Conservation (phyloP, 2,329 filamentous ascomycete genomes). For the Pseudopithomyces maydicus region DNA sequence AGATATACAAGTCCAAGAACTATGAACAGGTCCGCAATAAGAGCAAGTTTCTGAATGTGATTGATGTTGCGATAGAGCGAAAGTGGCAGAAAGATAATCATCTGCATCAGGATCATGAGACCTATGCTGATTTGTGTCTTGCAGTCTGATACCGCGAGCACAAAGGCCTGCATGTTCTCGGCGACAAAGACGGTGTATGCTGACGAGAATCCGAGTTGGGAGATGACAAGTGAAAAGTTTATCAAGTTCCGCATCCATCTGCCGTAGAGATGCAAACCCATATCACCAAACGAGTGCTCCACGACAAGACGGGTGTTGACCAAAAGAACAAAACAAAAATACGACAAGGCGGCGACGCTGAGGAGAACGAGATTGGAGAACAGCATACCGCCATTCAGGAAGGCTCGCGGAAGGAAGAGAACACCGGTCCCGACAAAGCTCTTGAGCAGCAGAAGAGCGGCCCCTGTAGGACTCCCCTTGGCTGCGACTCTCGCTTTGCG, state of each 20-base stretch:
- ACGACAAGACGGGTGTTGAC: conserved; percentile 84
- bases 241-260: conserved; percentile 88
- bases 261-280: conserved; percentile 90
- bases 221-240: conserved; percentile 88
- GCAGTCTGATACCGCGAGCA: conserved; percentile 88
- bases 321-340: conserved; percentile 95
- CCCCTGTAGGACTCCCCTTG: conserved; percentile 77
- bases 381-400: conserved; percentile 94
- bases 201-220: conserved; percentile 91
- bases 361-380: conserved; percentile 95
- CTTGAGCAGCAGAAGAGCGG: conserved; percentile 86
- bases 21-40: conserved; percentile 94
- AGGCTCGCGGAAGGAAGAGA: conserved; percentile 88
- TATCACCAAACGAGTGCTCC: conserved; percentile 95
- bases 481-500: conserved; percentile 79
- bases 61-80: conserved; percentile 95
- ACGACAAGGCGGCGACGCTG: conserved; percentile 82
- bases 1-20: conserved; percentile 89
- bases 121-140: conserved; percentile 83
- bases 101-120: conserved; percentile 90
- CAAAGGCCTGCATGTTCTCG: conserved; percentile 93
- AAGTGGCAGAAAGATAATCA: conserved; percentile 92
- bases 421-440: conserved; percentile 98
- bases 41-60: conserved; percentile 92
- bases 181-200: conserved; percentile 98